phyloP scores from a whole-genome alignment of 441 rosid species.

The Jatropha podagrica region DNA sequence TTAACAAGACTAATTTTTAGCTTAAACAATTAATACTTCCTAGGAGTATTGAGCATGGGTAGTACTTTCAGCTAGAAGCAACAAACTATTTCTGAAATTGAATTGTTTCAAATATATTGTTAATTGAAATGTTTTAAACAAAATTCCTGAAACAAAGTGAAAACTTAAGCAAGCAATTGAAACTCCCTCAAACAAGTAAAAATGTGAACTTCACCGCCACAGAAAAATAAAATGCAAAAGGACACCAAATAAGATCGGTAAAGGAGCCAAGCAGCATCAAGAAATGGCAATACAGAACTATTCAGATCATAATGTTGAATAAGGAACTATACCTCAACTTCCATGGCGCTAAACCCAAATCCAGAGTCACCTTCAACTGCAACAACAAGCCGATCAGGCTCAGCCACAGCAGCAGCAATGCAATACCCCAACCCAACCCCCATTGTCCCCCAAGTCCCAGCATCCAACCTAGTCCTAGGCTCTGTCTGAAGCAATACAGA shows the following conservation, averaged over 20 bases:
- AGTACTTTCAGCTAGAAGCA: background rate
- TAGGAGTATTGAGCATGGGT: too few relatives aligned
- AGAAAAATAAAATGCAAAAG: background rate
- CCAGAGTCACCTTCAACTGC: conserved; percentile 99
- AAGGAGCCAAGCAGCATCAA: background rate
- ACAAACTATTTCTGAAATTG: background rate
- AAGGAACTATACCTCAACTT: conserved; percentile 78
- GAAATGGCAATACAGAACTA: background rate
- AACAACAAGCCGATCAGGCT: conserved; percentile 76
- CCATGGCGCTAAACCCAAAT: conserved; percentile 94
- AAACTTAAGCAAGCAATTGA: background rate
- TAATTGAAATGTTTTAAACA: background rate
- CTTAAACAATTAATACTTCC: background rate
- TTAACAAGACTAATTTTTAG: conserved; percentile 1
- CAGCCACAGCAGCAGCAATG: conserved; percentile 93
- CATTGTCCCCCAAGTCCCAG: conserved; percentile 99
- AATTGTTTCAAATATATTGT: background rate
- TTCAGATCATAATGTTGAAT: background rate
- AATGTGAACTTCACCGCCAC: background rate
- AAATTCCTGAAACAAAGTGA: background rate
- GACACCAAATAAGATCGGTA: background rate
- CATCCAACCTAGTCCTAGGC: conserved; percentile 96
- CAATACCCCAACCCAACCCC: conserved; percentile 98
- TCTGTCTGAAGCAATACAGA: conserved; percentile 89
- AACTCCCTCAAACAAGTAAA: background rate